A percentile compares a stretch with the other conserved stretches of the same genome.
Evolutionary conservation across 371 early-diverging fungal genomes (phyloP).

Genomic region (Circinella minor): DNA sequence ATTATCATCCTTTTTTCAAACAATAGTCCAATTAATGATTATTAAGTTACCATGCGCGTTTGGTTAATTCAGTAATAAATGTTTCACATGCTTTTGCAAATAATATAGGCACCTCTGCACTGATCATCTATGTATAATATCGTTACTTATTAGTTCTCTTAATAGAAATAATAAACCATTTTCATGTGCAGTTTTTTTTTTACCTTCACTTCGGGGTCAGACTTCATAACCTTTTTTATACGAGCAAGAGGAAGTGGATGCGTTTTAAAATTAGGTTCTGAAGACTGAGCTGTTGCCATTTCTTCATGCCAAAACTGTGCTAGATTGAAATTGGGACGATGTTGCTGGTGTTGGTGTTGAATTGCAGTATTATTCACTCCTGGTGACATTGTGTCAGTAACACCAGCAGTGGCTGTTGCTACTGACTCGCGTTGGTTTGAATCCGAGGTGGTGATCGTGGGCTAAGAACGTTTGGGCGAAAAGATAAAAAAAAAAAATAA

Average conservation of each 20-base stretch:
- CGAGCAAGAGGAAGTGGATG: conserved; percentile 96
- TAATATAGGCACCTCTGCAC: conserved; percentile 91
- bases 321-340: conserved; percentile 48
- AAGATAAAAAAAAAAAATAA: not conserved
- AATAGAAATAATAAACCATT: too few relatives aligned
- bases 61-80: conserved; percentile 95
- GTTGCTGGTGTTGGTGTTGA: not conserved
- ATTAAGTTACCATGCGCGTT: conserved; percentile 79
- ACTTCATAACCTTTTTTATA: conserved; percentile 99
- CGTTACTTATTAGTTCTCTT: conserved; percentile 10
- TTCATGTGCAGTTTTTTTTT: too few relatives aligned
- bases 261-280: conserved; percentile 82
- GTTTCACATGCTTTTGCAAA: conserved; percentile 98
- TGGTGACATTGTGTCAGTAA: conserved; percentile 12
- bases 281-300: conserved; percentile 32
- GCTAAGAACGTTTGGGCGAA: not conserved
- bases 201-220: conserved; percentile 84
- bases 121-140: conserved; percentile 71
- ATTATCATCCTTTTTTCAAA: not conserved
- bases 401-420: conserved; percentile 9
- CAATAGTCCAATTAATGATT: conserved; percentile 20
- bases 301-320: conserved; percentile 54
- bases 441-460: conserved; percentile 3
- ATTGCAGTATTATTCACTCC: not conserved
- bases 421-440: conserved; percentile 1